Evolutionary conservation across 352 stramenopile genomes (phyloP).

Genomic region (Phytophthora fragariaefolia): DNA sequence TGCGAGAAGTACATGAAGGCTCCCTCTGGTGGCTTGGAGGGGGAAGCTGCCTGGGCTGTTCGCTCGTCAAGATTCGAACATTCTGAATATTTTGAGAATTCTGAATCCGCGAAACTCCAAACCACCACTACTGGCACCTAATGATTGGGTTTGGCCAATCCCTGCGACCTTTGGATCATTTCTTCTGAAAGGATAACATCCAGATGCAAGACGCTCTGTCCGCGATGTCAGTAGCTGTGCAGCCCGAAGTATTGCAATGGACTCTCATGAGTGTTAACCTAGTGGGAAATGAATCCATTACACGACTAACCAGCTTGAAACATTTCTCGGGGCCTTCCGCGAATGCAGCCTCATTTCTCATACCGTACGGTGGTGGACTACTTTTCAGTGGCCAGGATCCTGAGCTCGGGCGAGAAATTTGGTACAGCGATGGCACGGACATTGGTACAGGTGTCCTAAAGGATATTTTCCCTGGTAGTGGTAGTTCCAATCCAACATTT

Average conservation of each 20-base stretch:
- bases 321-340: conserved; percentile 16
- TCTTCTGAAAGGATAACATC: too few relatives aligned
- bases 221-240: too few relatives aligned
- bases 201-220: too few relatives aligned
- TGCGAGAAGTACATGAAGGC: too few relatives aligned
- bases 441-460: conserved; percentile 68
- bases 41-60: too few relatives aligned
- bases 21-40: too few relatives aligned
- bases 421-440: conserved; percentile 74
- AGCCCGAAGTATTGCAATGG: conserved; percentile 21
- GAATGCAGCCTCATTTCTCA: conserved; percentile 33
- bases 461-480: conserved; percentile 59
- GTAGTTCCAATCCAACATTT: conserved; percentile 37
- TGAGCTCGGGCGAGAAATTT: conserved; percentile 68
- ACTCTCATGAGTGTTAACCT: conserved; percentile 40
- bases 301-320: conserved; percentile 28
- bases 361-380: conserved; percentile 13
- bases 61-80: too few relatives aligned
- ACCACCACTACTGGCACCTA: too few relatives aligned
- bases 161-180: too few relatives aligned
- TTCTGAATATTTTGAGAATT: too few relatives aligned
- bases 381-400: conserved; percentile 44
- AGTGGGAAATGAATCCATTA: conserved; percentile 29
- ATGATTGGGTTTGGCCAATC: too few relatives aligned
- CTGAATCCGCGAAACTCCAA: too few relatives aligned